Percentiles rank a stretch among this genome's conserved stretches.
phyloP scores from a whole-genome alignment of 306 rosid genomes.

The Cyclanthera cordifolia region DNA sequence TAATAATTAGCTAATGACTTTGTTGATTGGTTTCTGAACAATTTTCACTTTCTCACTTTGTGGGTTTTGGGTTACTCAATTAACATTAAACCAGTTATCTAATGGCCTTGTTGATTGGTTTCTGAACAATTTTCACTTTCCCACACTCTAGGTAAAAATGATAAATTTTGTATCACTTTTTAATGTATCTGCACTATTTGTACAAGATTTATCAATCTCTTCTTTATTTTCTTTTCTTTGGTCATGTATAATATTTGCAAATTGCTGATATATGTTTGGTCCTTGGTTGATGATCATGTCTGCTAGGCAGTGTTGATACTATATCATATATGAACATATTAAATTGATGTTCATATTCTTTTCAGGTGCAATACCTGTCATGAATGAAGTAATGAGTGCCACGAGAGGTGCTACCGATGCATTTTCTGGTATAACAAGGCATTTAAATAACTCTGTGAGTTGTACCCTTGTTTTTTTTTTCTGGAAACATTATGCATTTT shows the following conservation, averaged over 20 bases:
- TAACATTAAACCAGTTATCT: no score
- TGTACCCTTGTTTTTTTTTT: not conserved
- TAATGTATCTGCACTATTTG: not conserved
- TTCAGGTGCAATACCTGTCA: constrained; percentile 69
- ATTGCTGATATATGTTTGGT: not conserved
- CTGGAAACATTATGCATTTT: not conserved
- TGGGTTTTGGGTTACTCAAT: no score
- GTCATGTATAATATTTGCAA: not conserved
- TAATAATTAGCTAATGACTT: no score
- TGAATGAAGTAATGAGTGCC: constrained; percentile 87
- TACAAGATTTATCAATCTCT: not conserved
- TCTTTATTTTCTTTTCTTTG: not conserved
- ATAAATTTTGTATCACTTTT: not conserved
- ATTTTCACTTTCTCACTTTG: no score
- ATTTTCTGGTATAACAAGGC: constrained; percentile 78
- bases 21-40: no score
- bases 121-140: no score
- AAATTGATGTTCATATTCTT: constrained; percentile 4
- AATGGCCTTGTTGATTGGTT: no score
- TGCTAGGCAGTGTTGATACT: not conserved
- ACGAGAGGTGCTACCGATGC: constrained; percentile 93
- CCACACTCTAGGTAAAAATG: not conserved
- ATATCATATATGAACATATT: not conserved
- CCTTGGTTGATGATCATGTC: not conserved
- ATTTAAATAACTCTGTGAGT: constrained; percentile 66